phyloP scores from a whole-genome alignment of 208 protist species.

The Herpetomonas tarakana region DNA sequence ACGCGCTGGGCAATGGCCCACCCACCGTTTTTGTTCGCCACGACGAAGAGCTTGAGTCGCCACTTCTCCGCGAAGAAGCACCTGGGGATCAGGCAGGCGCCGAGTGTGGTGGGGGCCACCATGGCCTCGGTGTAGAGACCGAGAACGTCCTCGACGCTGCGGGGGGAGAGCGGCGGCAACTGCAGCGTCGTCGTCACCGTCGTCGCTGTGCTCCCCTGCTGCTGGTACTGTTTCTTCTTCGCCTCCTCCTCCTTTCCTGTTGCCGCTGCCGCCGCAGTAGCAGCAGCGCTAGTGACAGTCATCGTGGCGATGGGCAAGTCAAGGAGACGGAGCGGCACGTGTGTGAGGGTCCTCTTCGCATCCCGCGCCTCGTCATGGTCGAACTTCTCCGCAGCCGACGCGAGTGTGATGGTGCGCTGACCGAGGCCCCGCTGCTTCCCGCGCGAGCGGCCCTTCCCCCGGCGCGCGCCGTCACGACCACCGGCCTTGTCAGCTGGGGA shows the following conservation, averaged over 20 bases:
- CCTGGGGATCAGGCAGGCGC: slow-evolving; percentile 19
- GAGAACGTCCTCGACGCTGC: slow-evolving; percentile 9
- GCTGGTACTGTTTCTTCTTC: too few species aligned
- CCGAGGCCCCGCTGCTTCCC: too few species aligned
- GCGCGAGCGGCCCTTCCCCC: too few species aligned
- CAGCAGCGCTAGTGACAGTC: not conserved
- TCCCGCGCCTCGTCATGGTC: not conserved
- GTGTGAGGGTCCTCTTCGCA: not conserved
- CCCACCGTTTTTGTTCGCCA: slow-evolving; percentile 23
- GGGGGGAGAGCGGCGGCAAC: slow-evolving; percentile 5
- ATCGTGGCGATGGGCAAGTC: not conserved
- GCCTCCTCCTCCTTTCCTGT: not conserved
- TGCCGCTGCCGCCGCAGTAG: not conserved
- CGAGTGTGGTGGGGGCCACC: slow-evolving; percentile 28
- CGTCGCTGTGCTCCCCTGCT: too few species aligned
- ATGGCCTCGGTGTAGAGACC: slow-evolving; percentile 21
- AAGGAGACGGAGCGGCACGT: not conserved
- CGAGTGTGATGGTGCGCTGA: too few species aligned
- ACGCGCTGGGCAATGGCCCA: slow-evolving; percentile 28
- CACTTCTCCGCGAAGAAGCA: slow-evolving; percentile 25
- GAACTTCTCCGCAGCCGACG: not conserved
- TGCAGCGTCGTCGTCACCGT: not conserved
- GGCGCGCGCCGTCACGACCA: too few species aligned
- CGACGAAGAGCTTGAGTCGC: slow-evolving; percentile 32
- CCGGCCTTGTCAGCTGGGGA: too few species aligned